Evolutionary conservation across 164 flowering plant genomes (phyloP), one percentile per base, ranked within the genome.

Genomic region (Vitis amurensis): DNA sequence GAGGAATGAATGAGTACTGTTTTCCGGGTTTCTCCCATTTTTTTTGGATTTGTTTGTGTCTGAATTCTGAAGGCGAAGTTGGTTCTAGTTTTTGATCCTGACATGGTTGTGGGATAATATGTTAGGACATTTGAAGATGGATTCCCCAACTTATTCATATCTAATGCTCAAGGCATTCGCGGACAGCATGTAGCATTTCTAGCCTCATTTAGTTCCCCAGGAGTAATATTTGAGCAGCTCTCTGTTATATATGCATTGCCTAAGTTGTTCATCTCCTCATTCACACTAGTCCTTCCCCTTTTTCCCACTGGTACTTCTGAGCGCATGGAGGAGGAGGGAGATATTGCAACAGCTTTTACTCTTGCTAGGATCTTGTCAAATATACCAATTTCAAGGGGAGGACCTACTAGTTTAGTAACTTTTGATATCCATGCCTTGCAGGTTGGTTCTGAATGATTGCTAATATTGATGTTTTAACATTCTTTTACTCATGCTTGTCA

Each of bases 261-360:
- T 8, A 91, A 90, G 80, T 81, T 93, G 74, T 93, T 96, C 63
- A 70, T 89, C 61, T 79, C 93, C 50, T 96, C 97, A 1, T 93
- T 96, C 81, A 93, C 94, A 8, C 91, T 96, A 19, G 97, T 96
- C 52, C 97, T 96, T 53, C 99, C 99, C 4, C 93, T 91, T 80
- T 96, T 96, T 71, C 98, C 98, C 17, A 96, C 99, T 9, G 99
- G 99, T 27, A 88, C 99, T 59, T 91, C 87, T 19, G 98, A 96
- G 84, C 88, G 99, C 2, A 87, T 96, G 89, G 99, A 96, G 83
- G 99, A 93, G 53, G 98, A 96, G 80, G 99, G 98, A 62, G 99
- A 96, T 82, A 86, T 96, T 19, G 99, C 98, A 47, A 96, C 99
- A 9, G 98, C 99, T 48, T 90, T 91, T 61, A 89, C 98, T 65